Conservation (phyloP, 148 eudicot species). For the Vaccinium macrocarpon region DNA sequence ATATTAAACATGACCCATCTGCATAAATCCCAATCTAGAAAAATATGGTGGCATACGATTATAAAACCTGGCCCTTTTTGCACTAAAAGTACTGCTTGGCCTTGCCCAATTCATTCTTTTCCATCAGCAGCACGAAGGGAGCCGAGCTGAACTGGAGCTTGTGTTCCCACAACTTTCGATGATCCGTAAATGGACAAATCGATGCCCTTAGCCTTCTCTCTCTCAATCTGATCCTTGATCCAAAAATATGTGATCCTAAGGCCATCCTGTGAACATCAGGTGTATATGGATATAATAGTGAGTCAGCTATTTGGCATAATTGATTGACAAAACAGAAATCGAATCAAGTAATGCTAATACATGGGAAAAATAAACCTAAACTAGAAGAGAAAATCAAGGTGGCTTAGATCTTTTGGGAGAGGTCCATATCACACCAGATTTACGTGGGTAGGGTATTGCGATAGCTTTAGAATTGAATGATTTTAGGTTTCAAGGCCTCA, state of each 20-base stretch:
- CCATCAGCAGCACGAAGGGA: constrained; percentile 98
- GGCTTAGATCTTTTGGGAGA: not conserved
- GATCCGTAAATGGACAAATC: constrained; percentile 72
- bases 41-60: constrained; percentile 2
- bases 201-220: constrained; percentile 68
- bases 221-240: constrained; percentile 94
- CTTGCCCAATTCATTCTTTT: constrained; percentile 50
- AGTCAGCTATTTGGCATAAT: not conserved
- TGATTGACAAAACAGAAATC: not conserved
- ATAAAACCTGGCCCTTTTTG: not conserved
- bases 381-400: not conserved
- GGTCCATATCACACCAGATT: no score
- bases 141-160: constrained; percentile 91
- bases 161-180: constrained; percentile 89
- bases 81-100: not conserved
- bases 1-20: not conserved
- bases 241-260: constrained; percentile 87
- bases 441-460: no score
- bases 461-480: no score
- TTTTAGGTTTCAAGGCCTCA: no score
- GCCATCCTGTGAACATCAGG: constrained; percentile 57
- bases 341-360: not conserved
- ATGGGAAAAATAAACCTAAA: not conserved
- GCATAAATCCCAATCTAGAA: not conserved
- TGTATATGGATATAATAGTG: not conserved